Base-by-base conservation (phyloP, 805 yeast species). In the Pichia californica region DNA sequence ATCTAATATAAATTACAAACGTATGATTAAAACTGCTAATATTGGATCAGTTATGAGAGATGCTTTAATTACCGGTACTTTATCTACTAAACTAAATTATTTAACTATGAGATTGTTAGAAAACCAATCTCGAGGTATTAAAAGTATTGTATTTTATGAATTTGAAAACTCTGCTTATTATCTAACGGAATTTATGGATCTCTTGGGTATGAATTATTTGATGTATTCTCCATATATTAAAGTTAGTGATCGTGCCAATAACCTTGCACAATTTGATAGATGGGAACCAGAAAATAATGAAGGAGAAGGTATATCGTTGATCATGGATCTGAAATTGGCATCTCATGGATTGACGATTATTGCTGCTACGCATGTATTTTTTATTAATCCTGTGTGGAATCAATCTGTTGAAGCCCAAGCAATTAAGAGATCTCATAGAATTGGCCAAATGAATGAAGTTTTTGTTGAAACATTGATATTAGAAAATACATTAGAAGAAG, bases 371-470 rank as follows among this genome's bases (percentile, higher is more conserved):
- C 67, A 78, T 41, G 84, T 82, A 2, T 82, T 79, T 53, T 81
- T 82, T 55, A 66, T 81, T n/a, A 79, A 73, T 50, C 88, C 88
- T 1, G 81, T 82, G 2, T 82, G 88, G 88, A 76, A 71, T 49
- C 68, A 77, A 44, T 72, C 83, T 0, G 66, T 77, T 16, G 88
- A 82, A 55, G 88, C 88, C 0, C 88, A 82, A 53, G 88, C 88
- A 1, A 79, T 82, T 38, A 81, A 83, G 50, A 73, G 89, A 64
- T 83, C 88, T 0, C 89, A 82, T 60, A 71, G 88, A 59, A 82
- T 82, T 56, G 88, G 89, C 0, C 88, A 82, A 50, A 64, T 68
- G 0, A 62, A 68, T n/a, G 76, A 76, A 18, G 88, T 82, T 0
- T 62, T 59, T 55, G 88, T 82, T n/a, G 88, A 82, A 53, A 82